Conservation (phyloP, 192 early-diverging fungal species). For the Backusella parvicylindrica region DNA sequence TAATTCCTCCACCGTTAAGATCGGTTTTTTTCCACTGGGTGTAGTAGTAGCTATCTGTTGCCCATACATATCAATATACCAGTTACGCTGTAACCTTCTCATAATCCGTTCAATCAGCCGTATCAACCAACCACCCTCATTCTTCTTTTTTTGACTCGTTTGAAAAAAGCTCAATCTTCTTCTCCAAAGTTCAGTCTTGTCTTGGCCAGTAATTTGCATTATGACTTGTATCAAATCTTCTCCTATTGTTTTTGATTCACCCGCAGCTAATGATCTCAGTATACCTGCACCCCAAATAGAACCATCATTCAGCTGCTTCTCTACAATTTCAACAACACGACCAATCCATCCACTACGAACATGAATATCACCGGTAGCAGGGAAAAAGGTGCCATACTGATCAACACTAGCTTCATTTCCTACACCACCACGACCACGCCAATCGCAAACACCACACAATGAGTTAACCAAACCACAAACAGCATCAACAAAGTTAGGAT, state of each 20-base stretch:
- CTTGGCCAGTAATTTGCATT: background rate
- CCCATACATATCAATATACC: slow-evolving; percentile 56
- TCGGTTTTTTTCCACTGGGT: background rate
- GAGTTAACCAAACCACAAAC: slow-evolving; percentile 89
- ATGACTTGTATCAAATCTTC: slow-evolving; percentile 4
- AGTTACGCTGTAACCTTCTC: slow-evolving; percentile 58
- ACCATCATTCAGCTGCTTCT: slow-evolving; percentile 70
- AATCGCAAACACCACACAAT: slow-evolving; percentile 86
- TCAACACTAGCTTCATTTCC: slow-evolving; percentile 37
- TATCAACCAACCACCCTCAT: slow-evolving; percentile 76
- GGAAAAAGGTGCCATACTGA: slow-evolving; percentile 29
- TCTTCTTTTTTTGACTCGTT: slow-evolving; percentile 21
- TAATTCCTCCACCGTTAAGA: background rate
- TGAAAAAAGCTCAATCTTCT: background rate
- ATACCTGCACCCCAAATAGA: slow-evolving; percentile 52
- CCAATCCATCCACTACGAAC: slow-evolving; percentile 64
- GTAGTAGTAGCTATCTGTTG: slow-evolving; percentile 1
- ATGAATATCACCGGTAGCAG: slow-evolving; percentile 13
- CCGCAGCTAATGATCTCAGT: slow-evolving; percentile 29
- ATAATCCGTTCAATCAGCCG: slow-evolving; percentile 58
- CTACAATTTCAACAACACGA: slow-evolving; percentile 72
- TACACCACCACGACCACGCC: slow-evolving; percentile 76
- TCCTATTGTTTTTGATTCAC: background rate
- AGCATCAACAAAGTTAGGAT: slow-evolving; percentile 90
- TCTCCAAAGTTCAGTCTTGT: background rate